Evolutionary conservation across 768 basidiomycete species (phyloP).

Genomic region (Lenzites betulinus): DNA sequence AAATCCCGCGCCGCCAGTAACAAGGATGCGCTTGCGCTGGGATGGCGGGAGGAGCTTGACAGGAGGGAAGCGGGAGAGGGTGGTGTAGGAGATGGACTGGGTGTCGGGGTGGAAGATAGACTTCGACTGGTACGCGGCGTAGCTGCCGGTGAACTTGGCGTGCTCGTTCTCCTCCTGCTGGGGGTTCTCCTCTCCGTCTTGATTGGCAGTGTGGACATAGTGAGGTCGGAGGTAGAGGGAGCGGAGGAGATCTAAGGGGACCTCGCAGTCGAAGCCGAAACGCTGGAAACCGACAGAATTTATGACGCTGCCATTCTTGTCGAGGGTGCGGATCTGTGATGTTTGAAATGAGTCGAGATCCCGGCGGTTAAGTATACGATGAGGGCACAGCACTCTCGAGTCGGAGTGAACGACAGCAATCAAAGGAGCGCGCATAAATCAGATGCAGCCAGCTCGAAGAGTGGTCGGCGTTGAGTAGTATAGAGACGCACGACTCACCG

Average conservation of each 20-base stretch:
- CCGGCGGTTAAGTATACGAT: neutral
- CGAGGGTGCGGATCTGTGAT: constrained; percentile 59
- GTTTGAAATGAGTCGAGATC: neutral
- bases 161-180: constrained; percentile 45
- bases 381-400: neutral
- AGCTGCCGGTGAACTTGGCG: constrained; percentile 54
- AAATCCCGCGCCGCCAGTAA: constrained; percentile 99
- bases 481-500: constrained; percentile 1
- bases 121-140: constrained; percentile 68
- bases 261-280: constrained; percentile 90
- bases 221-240: constrained; percentile 87
- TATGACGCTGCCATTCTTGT: constrained; percentile 77
- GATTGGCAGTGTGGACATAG: constrained; percentile 54
- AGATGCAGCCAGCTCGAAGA: too few species aligned
- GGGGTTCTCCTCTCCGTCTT: constrained; percentile 33
- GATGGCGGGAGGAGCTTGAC: constrained; percentile 83
- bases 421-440: neutral
- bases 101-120: constrained; percentile 83
- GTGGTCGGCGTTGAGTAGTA: neutral
- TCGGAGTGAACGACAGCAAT: constrained; percentile 1
- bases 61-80: constrained; percentile 89
- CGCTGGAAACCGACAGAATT: constrained; percentile 78
- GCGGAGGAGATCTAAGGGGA: constrained; percentile 77
- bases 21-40: constrained; percentile 83
- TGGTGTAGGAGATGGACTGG: constrained; percentile 88